These are phyloP conservation scores for Myriosclerotinia curreyana DNA, from an alignment of 2,329 filamentous ascomycete genomes.

Conservation along the genomic window DNA sequence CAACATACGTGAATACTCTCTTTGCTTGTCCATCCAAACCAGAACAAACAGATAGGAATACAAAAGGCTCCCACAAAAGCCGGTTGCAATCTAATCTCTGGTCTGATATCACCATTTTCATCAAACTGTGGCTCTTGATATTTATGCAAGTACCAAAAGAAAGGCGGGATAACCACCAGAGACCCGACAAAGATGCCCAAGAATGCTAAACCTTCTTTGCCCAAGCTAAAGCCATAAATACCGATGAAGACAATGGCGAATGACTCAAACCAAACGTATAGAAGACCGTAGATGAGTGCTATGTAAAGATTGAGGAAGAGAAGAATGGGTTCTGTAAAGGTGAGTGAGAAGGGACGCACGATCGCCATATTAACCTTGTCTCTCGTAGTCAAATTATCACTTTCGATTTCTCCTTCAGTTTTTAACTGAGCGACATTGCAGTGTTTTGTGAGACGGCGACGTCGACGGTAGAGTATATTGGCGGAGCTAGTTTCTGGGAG, in stretches of 20 bases:
- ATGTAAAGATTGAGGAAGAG: constrained; percentile 61
- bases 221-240: constrained; percentile 58
- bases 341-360: constrained; percentile 57
- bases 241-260: constrained; percentile 58
- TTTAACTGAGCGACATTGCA: constrained; percentile 54
- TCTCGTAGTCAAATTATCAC: constrained; percentile 49
- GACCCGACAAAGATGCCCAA: constrained; percentile 52
- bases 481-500: constrained; percentile 60
- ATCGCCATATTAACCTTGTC: constrained; percentile 53
- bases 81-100: constrained; percentile 53
- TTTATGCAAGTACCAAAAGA: constrained; percentile 50
- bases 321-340: constrained; percentile 58
- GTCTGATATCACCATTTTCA: constrained; percentile 48
- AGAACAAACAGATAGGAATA: constrained; percentile 57
- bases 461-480: constrained; percentile 60
- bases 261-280: constrained; percentile 62
- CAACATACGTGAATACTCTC: constrained; percentile 32
- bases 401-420: constrained; percentile 61
- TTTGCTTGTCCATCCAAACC: constrained; percentile 52
- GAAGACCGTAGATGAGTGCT: constrained; percentile 58
- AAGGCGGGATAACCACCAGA: constrained; percentile 49
- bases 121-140: constrained; percentile 48
- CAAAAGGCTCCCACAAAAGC: constrained; percentile 52
- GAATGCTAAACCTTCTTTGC: constrained; percentile 58
- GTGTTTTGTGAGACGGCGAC: constrained; percentile 54